A percentile compares a stretch with the other conserved stretches of the same genome.
Evolutionary conservation across 2,329 filamentous ascomycete species (phyloP).

Genomic region (Elsinoe ampelina): DNA sequence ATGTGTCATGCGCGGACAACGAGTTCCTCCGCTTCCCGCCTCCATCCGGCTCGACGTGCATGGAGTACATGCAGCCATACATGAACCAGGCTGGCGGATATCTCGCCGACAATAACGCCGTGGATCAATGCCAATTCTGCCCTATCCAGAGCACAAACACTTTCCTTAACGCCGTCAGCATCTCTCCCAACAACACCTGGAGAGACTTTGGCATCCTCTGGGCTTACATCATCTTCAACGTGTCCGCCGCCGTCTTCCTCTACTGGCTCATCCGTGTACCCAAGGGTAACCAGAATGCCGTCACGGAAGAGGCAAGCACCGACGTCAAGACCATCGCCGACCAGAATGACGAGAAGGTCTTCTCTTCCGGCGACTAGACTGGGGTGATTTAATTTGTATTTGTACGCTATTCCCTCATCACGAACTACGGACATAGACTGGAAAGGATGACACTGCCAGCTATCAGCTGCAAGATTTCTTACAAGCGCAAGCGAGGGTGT

Average conservation of each 20-base stretch:
- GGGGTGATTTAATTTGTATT: background rate
- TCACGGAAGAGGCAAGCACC: conserved; percentile 68
- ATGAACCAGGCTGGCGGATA: conserved; percentile 29
- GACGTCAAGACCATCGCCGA: conserved; percentile 91
- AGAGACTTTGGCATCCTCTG: conserved; percentile 48
- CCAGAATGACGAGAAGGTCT: conserved; percentile 14
- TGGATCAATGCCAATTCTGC: conserved; percentile 33
- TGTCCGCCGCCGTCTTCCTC: conserved; percentile 38
- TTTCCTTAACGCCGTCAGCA: conserved; percentile 34
- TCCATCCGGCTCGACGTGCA: conserved; percentile 37
- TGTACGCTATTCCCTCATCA: background rate
- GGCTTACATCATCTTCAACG: conserved; percentile 45
- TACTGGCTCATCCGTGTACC: conserved; percentile 49
- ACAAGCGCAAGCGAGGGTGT: conserved; percentile 1
- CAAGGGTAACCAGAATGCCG: conserved; percentile 31
- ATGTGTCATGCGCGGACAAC: conserved; percentile 56
- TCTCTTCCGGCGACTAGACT: conserved; percentile 13
- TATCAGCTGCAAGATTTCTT: background rate
- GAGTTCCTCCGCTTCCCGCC: conserved; percentile 63
- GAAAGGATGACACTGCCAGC: background rate
- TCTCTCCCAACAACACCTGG: conserved; percentile 40
- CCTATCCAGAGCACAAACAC: conserved; percentile 34
- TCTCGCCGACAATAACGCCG: conserved; percentile 27
- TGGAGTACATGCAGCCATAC: conserved; percentile 31
- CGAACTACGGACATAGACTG: background rate